Conservation (phyloP, 164 flowering plant genomes). For the Houttuynia cordata region DNA sequence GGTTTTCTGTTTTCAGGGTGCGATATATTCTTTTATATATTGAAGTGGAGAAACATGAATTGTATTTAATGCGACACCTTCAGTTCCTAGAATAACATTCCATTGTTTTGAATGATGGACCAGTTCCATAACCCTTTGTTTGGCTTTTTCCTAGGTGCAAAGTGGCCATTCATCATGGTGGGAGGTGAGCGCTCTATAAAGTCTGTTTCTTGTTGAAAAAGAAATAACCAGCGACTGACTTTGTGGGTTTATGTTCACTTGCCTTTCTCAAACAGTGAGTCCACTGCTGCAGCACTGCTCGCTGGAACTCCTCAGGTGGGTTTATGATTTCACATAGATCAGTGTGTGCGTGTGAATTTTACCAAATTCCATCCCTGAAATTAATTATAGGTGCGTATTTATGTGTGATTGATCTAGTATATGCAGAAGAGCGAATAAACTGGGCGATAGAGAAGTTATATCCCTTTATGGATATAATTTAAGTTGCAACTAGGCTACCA, state of each 20-base stretch:
- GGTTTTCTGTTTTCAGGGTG: constrained; percentile 85
- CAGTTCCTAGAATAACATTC: not conserved
- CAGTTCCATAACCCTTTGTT: constrained; percentile 67
- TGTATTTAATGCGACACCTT: not conserved
- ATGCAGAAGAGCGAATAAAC: too few relatives aligned
- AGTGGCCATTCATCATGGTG: constrained; percentile 87
- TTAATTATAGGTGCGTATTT: too few relatives aligned
- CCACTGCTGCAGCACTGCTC: constrained; percentile 83
- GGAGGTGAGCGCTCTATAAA: constrained; percentile 43
- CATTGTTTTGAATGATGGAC: not conserved
- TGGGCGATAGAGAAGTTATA: too few relatives aligned
- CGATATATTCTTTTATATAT: constrained; percentile 5
- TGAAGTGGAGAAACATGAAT: not conserved
- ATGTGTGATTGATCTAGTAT: too few relatives aligned
- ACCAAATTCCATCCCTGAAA: too few relatives aligned
- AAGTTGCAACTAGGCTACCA: too few relatives aligned
- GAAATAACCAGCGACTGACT: not conserved
- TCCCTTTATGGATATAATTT: too few relatives aligned
- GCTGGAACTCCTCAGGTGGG: constrained; percentile 86
- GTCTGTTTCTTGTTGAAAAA: not conserved
- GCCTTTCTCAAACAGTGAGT: constrained; percentile 43
- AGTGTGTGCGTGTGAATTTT: too few relatives aligned
- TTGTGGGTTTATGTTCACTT: not conserved
- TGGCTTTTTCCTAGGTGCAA: constrained; percentile 78
- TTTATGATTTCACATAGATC: not conserved